Evolutionary conservation across 352 stramenopile species (phyloP).

Genomic region (Phytophthora hybrid): DNA sequence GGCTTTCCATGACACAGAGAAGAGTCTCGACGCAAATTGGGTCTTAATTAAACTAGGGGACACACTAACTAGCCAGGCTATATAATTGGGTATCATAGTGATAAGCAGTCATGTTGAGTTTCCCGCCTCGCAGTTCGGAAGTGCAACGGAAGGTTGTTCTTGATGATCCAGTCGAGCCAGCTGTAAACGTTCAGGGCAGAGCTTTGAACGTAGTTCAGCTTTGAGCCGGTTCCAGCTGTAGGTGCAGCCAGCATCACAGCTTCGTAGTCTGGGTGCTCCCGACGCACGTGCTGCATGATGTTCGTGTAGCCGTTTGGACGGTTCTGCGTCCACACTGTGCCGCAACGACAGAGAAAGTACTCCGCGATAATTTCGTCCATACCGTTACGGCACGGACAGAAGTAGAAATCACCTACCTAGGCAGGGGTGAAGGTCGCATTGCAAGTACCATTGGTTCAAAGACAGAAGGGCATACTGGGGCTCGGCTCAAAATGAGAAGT

Average conservation of each 20-base stretch:
- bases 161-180: constrained; percentile 11
- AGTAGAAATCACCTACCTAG: constrained; percentile 16
- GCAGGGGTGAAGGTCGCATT: constrained; percentile 1
- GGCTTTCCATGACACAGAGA: no score
- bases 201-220: constrained; percentile 7
- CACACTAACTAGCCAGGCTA: no score
- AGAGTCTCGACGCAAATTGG: no score
- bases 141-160: background rate
- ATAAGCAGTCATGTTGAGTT: no score
- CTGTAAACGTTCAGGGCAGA: background rate
- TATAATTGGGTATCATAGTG: no score
- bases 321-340: constrained; percentile 11
- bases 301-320: constrained; percentile 9
- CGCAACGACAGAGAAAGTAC: constrained; percentile 15
- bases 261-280: constrained; percentile 11
- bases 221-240: background rate
- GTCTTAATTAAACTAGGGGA: no score
- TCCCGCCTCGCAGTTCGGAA: constrained; percentile 8
- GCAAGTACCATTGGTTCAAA: constrained; percentile 2
- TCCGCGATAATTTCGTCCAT: constrained; percentile 21
- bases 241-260: background rate
- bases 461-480: no score
- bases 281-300: constrained; percentile 4
- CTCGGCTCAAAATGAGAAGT: no score
- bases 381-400: constrained; percentile 11